These are phyloP conservation scores for Fagopyrum homotropicum DNA, from an alignment of 148 eudicot genomes.

Conservation along the genomic window DNA sequence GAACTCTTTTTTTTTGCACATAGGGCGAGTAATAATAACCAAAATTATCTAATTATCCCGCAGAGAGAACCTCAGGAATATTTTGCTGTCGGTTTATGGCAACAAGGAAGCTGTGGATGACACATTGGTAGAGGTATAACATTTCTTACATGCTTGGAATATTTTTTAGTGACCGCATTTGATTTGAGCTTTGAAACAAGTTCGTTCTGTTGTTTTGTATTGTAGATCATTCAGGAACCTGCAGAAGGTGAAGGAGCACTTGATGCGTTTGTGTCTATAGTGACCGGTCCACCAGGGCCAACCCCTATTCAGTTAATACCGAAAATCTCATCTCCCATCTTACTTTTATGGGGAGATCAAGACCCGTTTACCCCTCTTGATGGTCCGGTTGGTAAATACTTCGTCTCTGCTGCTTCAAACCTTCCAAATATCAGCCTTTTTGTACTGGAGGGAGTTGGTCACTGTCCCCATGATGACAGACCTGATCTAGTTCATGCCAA, in stretches of 20 bases:
- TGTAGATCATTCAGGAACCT: slow-evolving; percentile 75
- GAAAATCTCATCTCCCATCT: slow-evolving; percentile 44
- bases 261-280: slow-evolving; percentile 79
- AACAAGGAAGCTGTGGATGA: slow-evolving; percentile 83
- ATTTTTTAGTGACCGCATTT: not conserved
- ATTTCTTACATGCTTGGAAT: not conserved
- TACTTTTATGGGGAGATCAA: slow-evolving; percentile 80
- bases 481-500: slow-evolving; percentile 76
- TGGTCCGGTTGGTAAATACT: slow-evolving; percentile 93
- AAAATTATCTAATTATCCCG: not conserved
- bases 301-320: slow-evolving; percentile 78
- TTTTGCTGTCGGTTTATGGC: slow-evolving; percentile 68
- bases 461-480: slow-evolving; percentile 92
- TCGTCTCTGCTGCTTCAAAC: slow-evolving; percentile 45
- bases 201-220: not conserved
- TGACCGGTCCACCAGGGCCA: slow-evolving; percentile 95
- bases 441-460: slow-evolving; percentile 80
- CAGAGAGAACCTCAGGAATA: slow-evolving; percentile 63
- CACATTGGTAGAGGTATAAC: slow-evolving; percentile 65
- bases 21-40: not conserved
- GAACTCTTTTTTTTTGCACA: not conserved
- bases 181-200: not conserved
- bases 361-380: slow-evolving; percentile 93
- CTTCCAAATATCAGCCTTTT: slow-evolving; percentile 42
- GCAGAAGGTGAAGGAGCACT: slow-evolving; percentile 78